A percentile compares a stretch with the other conserved stretches of the same genome.
phyloP scores from a whole-genome alignment of 2,329 filamentous ascomycete genomes.

The Trichoderma atroviride region DNA sequence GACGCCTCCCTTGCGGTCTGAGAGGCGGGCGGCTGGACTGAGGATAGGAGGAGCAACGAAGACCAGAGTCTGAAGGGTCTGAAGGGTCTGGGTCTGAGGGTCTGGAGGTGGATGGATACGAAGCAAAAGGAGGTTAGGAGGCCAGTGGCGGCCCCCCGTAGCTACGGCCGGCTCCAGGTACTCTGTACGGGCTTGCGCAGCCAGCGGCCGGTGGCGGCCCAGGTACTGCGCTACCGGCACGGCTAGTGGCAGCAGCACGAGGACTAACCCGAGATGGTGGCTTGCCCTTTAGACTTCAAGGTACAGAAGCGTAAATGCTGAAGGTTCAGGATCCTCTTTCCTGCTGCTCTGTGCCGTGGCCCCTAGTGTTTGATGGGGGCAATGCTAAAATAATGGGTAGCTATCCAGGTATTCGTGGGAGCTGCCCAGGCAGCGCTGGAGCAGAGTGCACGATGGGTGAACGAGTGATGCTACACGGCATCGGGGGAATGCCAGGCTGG shows the following conservation, averaged over 20 bases:
- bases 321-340: neutral
- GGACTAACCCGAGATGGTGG: constrained; percentile 16
- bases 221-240: constrained; percentile 11
- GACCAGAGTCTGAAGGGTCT: neutral
- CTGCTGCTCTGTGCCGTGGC: neutral
- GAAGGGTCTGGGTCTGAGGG: too few species aligned
- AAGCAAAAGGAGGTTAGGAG: constrained; percentile 27
- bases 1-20: constrained; percentile 21
- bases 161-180: neutral
- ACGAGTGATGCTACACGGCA: neutral
- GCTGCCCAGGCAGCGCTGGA: neutral
- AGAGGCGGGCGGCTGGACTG: constrained; percentile 13
- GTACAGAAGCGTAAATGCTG: constrained; percentile 1
- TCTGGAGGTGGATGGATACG: constrained; percentile 22
- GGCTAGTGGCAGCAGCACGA: neutral
- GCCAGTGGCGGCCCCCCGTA: constrained; percentile 16
- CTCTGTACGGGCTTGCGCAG: neutral
- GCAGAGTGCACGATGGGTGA: neutral
- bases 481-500: neutral
- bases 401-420: neutral
- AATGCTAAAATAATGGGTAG: neutral
- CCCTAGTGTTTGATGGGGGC: neutral
- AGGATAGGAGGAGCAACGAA: constrained; percentile 24
- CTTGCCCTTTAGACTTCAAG: constrained; percentile 19
- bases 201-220: neutral